Evolutionary conservation across 139 green algal species (phyloP).

Genomic region (Eudorina sp.): DNA sequence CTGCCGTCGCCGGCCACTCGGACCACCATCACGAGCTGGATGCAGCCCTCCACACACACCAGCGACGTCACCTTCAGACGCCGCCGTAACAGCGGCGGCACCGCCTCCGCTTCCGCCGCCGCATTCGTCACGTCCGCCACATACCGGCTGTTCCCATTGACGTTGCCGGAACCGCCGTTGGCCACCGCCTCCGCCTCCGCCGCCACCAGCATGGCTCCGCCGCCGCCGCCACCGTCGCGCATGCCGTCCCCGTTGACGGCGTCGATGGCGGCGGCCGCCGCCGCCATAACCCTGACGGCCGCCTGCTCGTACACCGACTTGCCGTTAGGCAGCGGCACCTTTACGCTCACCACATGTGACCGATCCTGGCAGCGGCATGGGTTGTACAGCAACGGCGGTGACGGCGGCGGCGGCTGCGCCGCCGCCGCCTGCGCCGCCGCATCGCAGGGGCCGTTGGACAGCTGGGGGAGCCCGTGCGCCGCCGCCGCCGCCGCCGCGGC

Average conservation of each 20-base stretch:
- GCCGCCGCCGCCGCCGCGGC: background rate
- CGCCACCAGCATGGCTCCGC: background rate
- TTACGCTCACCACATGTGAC: background rate
- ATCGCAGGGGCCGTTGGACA: background rate
- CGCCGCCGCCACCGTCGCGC: background rate
- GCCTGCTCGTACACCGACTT: background rate
- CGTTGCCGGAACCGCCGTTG: background rate
- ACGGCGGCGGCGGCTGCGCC: background rate
- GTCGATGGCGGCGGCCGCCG: background rate
- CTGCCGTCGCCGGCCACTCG: background rate
- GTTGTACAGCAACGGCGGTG: background rate
- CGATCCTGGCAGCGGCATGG: background rate
- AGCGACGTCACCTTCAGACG: background rate
- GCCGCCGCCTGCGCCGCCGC: too few species aligned
- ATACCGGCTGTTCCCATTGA: too few species aligned
- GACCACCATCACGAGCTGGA: constrained; percentile 28
- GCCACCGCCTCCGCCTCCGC: background rate
- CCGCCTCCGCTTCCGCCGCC: too few species aligned
- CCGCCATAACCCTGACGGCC: background rate
- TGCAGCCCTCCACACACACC: constrained; percentile 23
- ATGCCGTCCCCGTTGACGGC: background rate
- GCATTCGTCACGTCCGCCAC: too few species aligned
- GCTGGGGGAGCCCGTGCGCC: background rate
- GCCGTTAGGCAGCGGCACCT: background rate
- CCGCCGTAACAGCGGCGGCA: background rate